Conservation (phyloP, 331 rosid species). For the Malus hybrid region DNA sequence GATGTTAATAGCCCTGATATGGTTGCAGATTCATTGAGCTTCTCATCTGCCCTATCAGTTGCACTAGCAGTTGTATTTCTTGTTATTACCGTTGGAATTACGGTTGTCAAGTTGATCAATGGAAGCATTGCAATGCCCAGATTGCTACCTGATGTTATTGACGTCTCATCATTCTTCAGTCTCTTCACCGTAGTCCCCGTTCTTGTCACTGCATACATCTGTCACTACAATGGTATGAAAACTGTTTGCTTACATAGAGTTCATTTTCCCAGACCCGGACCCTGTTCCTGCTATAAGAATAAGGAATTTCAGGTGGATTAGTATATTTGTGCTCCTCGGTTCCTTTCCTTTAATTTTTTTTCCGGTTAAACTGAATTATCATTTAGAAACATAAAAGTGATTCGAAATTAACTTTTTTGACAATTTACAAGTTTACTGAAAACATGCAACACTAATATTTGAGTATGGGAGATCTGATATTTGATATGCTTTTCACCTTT, state of each 20-base stretch:
- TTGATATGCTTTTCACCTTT: conserved; percentile 11
- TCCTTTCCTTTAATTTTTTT: not conserved
- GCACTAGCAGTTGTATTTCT: conserved; percentile 83
- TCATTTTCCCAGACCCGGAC: not conserved
- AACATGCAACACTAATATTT: not conserved
- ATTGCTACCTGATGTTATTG: conserved; percentile 61
- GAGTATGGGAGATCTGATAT: not conserved
- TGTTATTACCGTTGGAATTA: conserved; percentile 80
- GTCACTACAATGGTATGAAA: conserved; percentile 84
- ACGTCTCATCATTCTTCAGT: conserved; percentile 42
- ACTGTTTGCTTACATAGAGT: not conserved
- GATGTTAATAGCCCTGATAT: conserved; percentile 11
- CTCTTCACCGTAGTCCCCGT: conserved; percentile 85
- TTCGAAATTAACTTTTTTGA: not conserved
- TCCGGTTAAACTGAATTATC: not conserved
- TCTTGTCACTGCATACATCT: conserved; percentile 75
- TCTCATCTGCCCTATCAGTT: conserved; percentile 82
- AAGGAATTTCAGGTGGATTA: not conserved
- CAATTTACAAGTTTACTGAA: not conserved
- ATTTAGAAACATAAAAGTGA: not conserved
- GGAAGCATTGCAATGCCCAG: conserved; percentile 79
- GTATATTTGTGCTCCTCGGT: not conserved
- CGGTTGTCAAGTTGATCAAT: conserved; percentile 60
- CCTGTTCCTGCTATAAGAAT: not conserved
- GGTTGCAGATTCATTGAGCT: conserved; percentile 91